Evolutionary conservation across 305 asterid genomes (phyloP).

Genomic region (Lippia alba): DNA sequence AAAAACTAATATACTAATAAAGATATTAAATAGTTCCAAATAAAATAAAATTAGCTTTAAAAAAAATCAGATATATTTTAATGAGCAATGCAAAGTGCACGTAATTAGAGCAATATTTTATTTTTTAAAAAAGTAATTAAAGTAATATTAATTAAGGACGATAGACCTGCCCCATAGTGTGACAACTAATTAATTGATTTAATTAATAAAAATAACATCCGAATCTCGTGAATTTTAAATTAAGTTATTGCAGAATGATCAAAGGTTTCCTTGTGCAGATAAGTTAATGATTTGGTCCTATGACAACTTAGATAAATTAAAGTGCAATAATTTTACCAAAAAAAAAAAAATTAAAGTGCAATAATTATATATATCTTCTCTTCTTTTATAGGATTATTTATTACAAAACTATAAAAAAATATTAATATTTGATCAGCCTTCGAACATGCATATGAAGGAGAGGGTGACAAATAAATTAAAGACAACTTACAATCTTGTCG

Average conservation of each 20-base stretch:
- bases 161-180: neutral
- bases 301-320: slow-evolving; percentile 1
- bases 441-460: neutral
- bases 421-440: neutral
- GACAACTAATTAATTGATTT: neutral
- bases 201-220: neutral
- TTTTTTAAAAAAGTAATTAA: no score
- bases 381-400: neutral
- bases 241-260: slow-evolving; percentile 7
- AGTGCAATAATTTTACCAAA: no score
- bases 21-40: no score
- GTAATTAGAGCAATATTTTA: no score
- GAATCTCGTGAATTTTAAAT: neutral
- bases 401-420: slow-evolving; percentile 1
- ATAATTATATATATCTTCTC: no score
- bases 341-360: neutral
- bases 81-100: no score
- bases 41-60: no score
- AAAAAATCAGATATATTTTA: no score
- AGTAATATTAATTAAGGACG: no score
- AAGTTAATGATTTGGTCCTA: slow-evolving; percentile 8
- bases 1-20: no score
- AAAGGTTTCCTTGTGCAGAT: slow-evolving; percentile 19
- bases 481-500: slow-evolving; percentile 2
- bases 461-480: neutral